Evolutionary conservation across 768 basidiomycete species (phyloP).

Genomic region (Tricholoma terreum): DNA sequence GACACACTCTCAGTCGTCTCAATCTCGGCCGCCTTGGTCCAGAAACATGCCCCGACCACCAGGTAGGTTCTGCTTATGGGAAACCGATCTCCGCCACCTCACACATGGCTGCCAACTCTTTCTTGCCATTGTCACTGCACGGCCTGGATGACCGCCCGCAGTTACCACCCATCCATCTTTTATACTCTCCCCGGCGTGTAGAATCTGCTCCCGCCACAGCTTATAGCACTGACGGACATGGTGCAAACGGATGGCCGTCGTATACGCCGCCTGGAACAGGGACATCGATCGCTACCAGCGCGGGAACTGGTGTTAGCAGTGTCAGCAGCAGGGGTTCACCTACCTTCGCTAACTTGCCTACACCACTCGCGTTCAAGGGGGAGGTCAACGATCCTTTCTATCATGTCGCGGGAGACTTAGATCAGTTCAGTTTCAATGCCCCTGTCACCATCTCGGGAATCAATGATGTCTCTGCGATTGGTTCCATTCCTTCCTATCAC

Average conservation of each 20-base stretch:
- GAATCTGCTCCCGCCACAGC: conserved; percentile 55
- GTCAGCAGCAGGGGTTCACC: conserved; percentile 41
- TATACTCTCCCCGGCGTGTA: conserved; percentile 35
- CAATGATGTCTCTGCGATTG: conserved; percentile 27
- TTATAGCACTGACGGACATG: conserved; percentile 46
- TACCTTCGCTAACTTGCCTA: conserved; percentile 36
- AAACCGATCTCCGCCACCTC: conserved; percentile 14
- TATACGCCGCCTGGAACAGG: conserved; percentile 64
- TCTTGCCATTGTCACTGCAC: conserved; percentile 16
- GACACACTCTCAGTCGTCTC: conserved; percentile 10
- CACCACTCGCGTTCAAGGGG: conserved; percentile 29
- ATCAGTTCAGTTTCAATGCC: conserved; percentile 50
- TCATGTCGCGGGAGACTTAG: conserved; percentile 40
- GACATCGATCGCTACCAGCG: conserved; percentile 46
- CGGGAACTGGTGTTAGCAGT: conserved; percentile 37
- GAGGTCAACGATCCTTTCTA: conserved; percentile 41
- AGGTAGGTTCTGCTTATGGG: conserved; percentile 5
- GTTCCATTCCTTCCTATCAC: conserved; percentile 23
- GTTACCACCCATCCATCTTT: conserved; percentile 43
- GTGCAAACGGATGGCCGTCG: conserved; percentile 51
- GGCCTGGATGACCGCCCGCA: conserved; percentile 38
- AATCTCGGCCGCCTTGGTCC: conserved; percentile 4
- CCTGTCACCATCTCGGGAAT: conserved; percentile 29
- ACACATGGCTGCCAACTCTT: conserved; percentile 17
- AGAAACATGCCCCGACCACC: conserved; percentile 9